phyloP scores from a whole-genome alignment of 768 basidiomycete genomes.

The Infundibulicybe gibba region DNA sequence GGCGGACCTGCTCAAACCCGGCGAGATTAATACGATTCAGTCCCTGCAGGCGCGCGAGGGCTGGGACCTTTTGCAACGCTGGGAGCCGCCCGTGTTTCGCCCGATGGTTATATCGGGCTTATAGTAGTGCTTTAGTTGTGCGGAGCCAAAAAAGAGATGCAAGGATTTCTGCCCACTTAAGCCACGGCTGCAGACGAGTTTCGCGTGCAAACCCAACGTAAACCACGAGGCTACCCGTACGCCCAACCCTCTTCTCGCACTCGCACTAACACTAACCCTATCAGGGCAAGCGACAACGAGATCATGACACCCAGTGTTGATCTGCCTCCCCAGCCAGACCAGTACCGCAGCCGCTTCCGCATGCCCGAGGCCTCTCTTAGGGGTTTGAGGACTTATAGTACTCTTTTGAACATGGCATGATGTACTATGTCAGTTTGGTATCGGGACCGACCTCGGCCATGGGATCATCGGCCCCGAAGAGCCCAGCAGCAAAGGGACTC shows the following conservation, averaged over 20 bases:
- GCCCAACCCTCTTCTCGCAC: too few relatives aligned
- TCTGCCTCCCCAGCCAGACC: conserved; percentile 15
- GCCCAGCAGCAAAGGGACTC: conserved; percentile 11
- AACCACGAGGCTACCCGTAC: conserved; percentile 15
- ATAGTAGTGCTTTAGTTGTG: too few relatives aligned
- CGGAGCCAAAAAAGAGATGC: conserved; percentile 13
- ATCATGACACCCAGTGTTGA: conserved; percentile 6
- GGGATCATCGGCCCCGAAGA: conserved; percentile 12
- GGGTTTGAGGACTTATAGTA: conserved; percentile 17
- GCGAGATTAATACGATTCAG: too few relatives aligned
- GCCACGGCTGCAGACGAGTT: conserved; percentile 5
- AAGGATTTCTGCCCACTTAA: conserved; percentile 11
- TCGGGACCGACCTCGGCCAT: conserved; percentile 16
- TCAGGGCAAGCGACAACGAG: conserved; percentile 4
- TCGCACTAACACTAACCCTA: too few relatives aligned
- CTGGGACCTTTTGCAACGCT: too few relatives aligned
- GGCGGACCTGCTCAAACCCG: too few relatives aligned
- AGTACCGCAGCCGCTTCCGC: conserved; percentile 13
- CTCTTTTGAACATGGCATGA: conserved; percentile 16
- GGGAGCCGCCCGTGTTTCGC: too few relatives aligned
- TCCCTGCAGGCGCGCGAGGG: too few relatives aligned
- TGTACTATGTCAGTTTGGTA: conserved; percentile 13
- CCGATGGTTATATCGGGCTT: too few relatives aligned
- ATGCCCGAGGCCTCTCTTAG: conserved; percentile 14
- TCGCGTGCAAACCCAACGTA: conserved; percentile 13